These are phyloP conservation scores for Epichloe typhina DNA, from an alignment of 2,329 filamentous ascomycete species.

Conservation along the genomic window DNA sequence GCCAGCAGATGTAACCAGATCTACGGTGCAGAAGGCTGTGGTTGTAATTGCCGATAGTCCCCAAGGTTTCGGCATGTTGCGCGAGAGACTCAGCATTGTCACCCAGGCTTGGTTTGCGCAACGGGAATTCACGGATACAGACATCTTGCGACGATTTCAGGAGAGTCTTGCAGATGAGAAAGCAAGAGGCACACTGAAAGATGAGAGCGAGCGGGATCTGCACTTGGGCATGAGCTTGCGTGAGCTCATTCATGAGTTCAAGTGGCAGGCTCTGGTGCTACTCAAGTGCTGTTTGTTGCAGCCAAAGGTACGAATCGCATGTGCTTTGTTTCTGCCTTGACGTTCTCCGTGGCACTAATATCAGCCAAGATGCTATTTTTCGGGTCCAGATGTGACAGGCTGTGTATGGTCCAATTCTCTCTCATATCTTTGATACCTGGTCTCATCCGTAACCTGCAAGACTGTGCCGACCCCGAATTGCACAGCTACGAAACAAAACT, in stretches of 20 bases:
- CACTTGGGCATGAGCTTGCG: constrained; percentile 80
- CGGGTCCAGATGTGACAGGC: constrained; percentile 82
- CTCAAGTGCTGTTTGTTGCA: constrained; percentile 90
- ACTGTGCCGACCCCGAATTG: constrained; percentile 88
- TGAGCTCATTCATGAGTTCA: constrained; percentile 88
- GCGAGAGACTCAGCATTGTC: constrained; percentile 80
- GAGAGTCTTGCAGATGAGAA: constrained; percentile 68
- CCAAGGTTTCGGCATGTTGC: constrained; percentile 77
- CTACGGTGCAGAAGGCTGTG: constrained; percentile 94
- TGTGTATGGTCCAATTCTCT: constrained; percentile 98
- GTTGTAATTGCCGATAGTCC: constrained; percentile 90
- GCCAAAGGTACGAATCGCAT: constrained; percentile 59
- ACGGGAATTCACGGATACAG: constrained; percentile 78
- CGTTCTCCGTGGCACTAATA: constrained; percentile 1
- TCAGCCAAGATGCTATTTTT: constrained; percentile 82
- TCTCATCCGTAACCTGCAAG: constrained; percentile 79
- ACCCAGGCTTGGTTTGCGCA: constrained; percentile 96
- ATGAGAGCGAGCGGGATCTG: constrained; percentile 67
- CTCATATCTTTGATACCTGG: constrained; percentile 90
- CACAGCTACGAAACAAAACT: constrained; percentile 68
- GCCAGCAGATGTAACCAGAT: constrained; percentile 84
- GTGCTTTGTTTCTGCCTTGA: background rate
- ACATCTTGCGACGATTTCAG: constrained; percentile 83
- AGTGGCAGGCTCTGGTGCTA: constrained; percentile 84
- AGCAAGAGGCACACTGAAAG: constrained; percentile 39